These are phyloP conservation scores for Zhuliangozyma parablackwelliae DNA, from an alignment of 1,139 yeast genomes.

Conservation along the genomic window DNA sequence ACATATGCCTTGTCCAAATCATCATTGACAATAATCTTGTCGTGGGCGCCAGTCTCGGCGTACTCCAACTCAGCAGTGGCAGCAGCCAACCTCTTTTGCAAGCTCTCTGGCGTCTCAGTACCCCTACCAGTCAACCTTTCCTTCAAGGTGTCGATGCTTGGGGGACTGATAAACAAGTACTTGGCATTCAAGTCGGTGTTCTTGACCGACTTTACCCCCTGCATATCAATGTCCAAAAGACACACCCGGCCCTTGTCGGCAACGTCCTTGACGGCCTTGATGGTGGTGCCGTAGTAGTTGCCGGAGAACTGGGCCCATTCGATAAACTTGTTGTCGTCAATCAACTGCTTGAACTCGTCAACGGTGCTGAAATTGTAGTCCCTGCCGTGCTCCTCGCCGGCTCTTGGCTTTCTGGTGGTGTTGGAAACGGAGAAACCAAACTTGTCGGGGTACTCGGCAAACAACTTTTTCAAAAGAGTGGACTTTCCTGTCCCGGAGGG, in stretches of 20 bases:
- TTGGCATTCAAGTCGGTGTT: slow-evolving; percentile 77
- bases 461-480: slow-evolving; percentile 81
- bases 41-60: slow-evolving; percentile 89
- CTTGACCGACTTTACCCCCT: slow-evolving; percentile 93
- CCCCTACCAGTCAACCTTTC: slow-evolving; percentile 82
- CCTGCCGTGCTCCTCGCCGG: slow-evolving; percentile 83
- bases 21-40: slow-evolving; percentile 81
- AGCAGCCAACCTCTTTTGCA: slow-evolving; percentile 78
- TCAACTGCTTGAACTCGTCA: slow-evolving; percentile 71
- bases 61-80: slow-evolving; percentile 86
- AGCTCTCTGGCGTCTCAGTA: slow-evolving; percentile 83
- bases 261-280: slow-evolving; percentile 78
- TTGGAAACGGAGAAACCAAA: slow-evolving; percentile 95
- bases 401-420: slow-evolving; percentile 88
- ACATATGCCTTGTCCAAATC: slow-evolving; percentile 83
- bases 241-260: slow-evolving; percentile 64
- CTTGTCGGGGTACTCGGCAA: slow-evolving; percentile 81
- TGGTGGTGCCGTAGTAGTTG: slow-evolving; percentile 91
- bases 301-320: slow-evolving; percentile 99
- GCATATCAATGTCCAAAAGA: slow-evolving; percentile 96
- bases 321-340: slow-evolving; percentile 71
- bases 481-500: slow-evolving; percentile 98
- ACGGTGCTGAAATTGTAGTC: slow-evolving; percentile 85
- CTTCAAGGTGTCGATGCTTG: slow-evolving; percentile 73
- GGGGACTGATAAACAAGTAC: slow-evolving; percentile 86